Base-by-base conservation (phyloP, 345 rosid species). In the Litchi chinensis region DNA sequence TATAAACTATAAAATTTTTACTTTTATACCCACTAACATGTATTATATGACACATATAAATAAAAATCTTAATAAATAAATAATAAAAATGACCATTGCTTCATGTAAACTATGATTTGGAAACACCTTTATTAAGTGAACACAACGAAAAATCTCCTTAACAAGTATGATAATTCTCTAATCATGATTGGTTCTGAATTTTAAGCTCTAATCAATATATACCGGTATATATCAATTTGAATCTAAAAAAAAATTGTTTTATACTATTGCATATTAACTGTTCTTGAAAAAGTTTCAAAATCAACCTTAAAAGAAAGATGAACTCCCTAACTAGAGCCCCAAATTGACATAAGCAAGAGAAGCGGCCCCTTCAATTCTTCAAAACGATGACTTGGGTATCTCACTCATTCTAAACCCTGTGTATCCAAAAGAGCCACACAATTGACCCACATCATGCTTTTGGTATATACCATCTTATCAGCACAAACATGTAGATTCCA, bases 401-500 rank as follows among this genome's bases (percentile, higher is more conserved):
- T 16, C 26, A 26, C 28, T 11, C 32, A 15, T 44, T 22, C 22
- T 0, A 43, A 65, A 5, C 50, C 67, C 28, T 67, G 37, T 52
- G 65, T 37, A 54, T 22, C 52, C 64, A 65, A 75, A 75, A 48
- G 70, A 65, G 48, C 62, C 19, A 28, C 13, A 26, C 71, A 28
- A 50, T 15, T 32, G 78, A 28, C 71, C 78, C 71, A 65, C 70
- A 65, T 13, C 68, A n/a, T 74, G 26, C 37, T 44, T 74, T 66
- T 52, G 19, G 13, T 19, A 16, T 32, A 5, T 46, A 1, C 39
- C 22, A 40, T 75, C 37, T n/a, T 75, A 40, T 75, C 78, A 65
- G 28, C 63, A 44, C 22, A 66, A 48, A 50, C 56, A 39, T 67
- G 71, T 54, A 52, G 9, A 57, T 54, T 39, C 73, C 37, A 66